Evolutionary conservation across 1,284 basidiomycete genomes (phyloP), one percentile per base, ranked within the genome.

Genomic region (Moesziomyces sp.): DNA sequence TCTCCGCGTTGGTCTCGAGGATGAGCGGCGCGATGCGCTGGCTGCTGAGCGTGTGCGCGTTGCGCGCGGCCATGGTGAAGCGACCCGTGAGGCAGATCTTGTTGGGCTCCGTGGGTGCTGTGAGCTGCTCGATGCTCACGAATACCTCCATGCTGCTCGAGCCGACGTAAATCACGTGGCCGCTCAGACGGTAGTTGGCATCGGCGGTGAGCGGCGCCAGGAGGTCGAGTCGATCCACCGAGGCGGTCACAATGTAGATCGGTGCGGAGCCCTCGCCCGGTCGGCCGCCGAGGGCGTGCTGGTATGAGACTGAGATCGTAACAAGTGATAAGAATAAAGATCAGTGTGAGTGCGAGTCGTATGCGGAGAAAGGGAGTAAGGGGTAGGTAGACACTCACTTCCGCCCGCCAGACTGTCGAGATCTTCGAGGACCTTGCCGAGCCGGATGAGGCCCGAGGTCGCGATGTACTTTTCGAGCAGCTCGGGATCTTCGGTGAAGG

Each of bases 211-310:
- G 53, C 11, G 68, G 74, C 28, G 76, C 73, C 26, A 79, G 62
- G 43, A 81, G 55, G 53, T 81, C 78, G 8, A 83, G 54, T n/a
- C 85, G 73, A 59, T 85, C 85, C 0, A 85, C 85, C 0, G 84
- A 81, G 23, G 85, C 85, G 1, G 85, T 85, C 38, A 85, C 85
- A 45, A 85, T 79, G 75, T 84, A 85, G 52, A 85, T 69, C 16
- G 77, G 76, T 1, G 79, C 79, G 23, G 76, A 73, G 14, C 46
- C 61, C 9, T 74, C 71, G 10, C 77, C 78, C 10, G 79, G 74
- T 11, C 62, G 75, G n/a, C 79, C 76, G 10, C 84, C 84, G 6
- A 85, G 73, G 6, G 84, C 84, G 50, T 85, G 79, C 19, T 75
- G 70, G 58, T 85, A 85, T 10, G 83, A 80, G 4, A 83, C 71